These are phyloP conservation scores for Smithsoniella earleae DNA, from an alignment of 163 green algal species.

Conservation along the genomic window DNA sequence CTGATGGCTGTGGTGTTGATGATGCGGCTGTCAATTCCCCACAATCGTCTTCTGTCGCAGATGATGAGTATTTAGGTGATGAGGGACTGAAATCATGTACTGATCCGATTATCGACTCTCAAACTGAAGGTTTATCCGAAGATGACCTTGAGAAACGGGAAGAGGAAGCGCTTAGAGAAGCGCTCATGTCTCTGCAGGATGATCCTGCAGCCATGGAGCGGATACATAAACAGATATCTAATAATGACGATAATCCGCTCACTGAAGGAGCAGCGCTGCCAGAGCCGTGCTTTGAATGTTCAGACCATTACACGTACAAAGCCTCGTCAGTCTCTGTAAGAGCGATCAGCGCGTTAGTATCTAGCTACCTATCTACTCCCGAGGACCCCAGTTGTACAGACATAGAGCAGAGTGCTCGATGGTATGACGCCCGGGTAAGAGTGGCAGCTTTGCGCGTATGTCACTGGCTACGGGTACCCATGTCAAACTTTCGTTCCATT, in stretches of 20 bases:
- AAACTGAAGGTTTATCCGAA: too few species aligned
- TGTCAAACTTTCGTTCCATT: conserved; percentile 43
- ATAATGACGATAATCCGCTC: not conserved
- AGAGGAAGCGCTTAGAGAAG: conserved; percentile 13
- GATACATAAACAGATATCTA: not conserved
- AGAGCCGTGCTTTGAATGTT: conserved; percentile 12
- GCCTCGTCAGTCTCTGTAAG: too few species aligned
- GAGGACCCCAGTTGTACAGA: too few species aligned
- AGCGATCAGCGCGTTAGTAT: too few species aligned
- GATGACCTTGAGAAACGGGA: conserved; percentile 7
- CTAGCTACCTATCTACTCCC: too few species aligned
- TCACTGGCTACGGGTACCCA: conserved; percentile 64
- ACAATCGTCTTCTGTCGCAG: too few species aligned
- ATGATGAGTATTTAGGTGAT: too few species aligned
- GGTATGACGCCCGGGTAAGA: conserved; percentile 64
- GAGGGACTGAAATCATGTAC: too few species aligned
- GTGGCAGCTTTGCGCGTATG: conserved; percentile 56
- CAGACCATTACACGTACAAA: conserved; percentile 6
- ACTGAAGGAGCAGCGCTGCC: not conserved
- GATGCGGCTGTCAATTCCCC: too few species aligned
- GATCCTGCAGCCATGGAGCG: conserved; percentile 19
- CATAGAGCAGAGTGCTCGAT: too few species aligned
- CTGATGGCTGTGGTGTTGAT: too few species aligned
- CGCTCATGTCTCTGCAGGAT: conserved; percentile 1
- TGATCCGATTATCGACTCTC: too few species aligned